Percentiles rank a stretch among this genome's conserved stretches.
These are phyloP conservation scores for Diaporthe citrichinensis DNA, from an alignment of 2,329 filamentous ascomycete species.

Conservation along the genomic window DNA sequence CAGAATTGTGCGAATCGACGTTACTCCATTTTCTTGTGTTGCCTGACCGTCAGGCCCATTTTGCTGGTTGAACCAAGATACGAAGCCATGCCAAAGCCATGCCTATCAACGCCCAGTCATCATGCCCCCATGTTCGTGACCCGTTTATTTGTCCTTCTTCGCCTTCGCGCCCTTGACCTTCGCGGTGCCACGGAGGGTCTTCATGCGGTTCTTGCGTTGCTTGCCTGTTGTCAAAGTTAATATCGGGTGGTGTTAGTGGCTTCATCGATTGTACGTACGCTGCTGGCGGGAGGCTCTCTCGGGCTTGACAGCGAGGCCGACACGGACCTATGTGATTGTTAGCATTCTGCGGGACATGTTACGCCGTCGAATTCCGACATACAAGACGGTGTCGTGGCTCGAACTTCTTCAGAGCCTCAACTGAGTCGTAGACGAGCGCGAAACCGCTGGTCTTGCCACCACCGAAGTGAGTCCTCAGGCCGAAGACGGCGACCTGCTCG, in stretches of 20 bases:
- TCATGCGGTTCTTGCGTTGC: constrained; percentile 99
- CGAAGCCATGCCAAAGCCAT: constrained; percentile 33
- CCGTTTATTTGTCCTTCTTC: constrained; percentile 92
- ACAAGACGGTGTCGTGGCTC: constrained; percentile 95
- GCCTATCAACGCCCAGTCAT: constrained; percentile 32
- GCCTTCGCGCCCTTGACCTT: constrained; percentile 97
- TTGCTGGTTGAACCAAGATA: constrained; percentile 34
- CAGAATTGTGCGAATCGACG: constrained; percentile 25
- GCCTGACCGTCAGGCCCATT: constrained; percentile 24
- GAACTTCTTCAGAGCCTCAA: constrained; percentile 99
- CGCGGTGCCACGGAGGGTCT: constrained; percentile 97
- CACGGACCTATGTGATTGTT: constrained; percentile 71
- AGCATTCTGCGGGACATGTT: not conserved
- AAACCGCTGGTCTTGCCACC: constrained; percentile 99
- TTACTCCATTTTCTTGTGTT: constrained; percentile 35
- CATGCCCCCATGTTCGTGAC: constrained; percentile 46
- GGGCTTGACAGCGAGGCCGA: constrained; percentile 92
- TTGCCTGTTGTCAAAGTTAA: constrained; percentile 78
- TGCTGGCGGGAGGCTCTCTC: constrained; percentile 99
- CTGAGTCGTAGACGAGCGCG: constrained; percentile 97
- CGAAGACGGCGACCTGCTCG: constrained; percentile 98
- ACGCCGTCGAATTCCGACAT: not conserved
- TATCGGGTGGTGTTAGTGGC: not conserved
- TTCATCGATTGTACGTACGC: constrained; percentile 77
- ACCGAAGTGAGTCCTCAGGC: constrained; percentile 98